Base-by-base conservation (phyloP, 768 basidiomycete genomes). In the Phaffia tasmanica region DNA sequence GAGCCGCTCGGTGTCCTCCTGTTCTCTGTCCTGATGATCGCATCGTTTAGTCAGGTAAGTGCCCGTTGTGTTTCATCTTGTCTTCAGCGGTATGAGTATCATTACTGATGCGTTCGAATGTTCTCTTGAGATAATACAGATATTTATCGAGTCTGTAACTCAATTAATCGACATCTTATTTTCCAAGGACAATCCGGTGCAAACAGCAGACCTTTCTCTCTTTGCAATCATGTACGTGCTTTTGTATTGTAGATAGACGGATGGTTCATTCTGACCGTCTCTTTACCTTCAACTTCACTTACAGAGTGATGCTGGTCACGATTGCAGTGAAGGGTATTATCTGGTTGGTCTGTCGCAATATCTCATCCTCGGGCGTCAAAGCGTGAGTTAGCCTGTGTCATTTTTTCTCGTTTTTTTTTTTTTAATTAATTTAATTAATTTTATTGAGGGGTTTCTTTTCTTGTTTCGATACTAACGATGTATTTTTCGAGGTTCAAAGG, bases 21-120 rank as follows among this genome's bases (percentile, higher is more conserved):
- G 21, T 65, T 65, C 49, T 16, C 27, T 19, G 66, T 67, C 46
- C 56, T 67, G 23, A 61, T 62, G 61, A 67, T 67, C 30, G 56
- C 66, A 14, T 57, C 66, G 1, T 67, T 67, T 50, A 32, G 47
- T 21, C 62, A 63, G 42, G 62, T 53, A 35, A n/a, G 62, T n/a
- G 1, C 7, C 7, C 15, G 18, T n/a, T 48, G 4, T 9, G 21
- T 46, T 3, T 18, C 19, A 47, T 21, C n/a, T 27, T 25, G 27
- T 7, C 18, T 32, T 57, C 19, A 18, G 19, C 18, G 56, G 29
- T 57, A 11, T 42, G 6, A 11, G 35, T 5, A 42, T 42, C 35
- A 42, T 42, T n/a, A 54, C 27, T 27, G 4, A 54, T 54, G n/a
- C 27, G 27, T 16, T 5, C 27, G 4, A 27, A 50, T 15, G 53